phyloP scores from a whole-genome alignment of 805 yeast genomes.

The Torulaspora microellipsoides region DNA sequence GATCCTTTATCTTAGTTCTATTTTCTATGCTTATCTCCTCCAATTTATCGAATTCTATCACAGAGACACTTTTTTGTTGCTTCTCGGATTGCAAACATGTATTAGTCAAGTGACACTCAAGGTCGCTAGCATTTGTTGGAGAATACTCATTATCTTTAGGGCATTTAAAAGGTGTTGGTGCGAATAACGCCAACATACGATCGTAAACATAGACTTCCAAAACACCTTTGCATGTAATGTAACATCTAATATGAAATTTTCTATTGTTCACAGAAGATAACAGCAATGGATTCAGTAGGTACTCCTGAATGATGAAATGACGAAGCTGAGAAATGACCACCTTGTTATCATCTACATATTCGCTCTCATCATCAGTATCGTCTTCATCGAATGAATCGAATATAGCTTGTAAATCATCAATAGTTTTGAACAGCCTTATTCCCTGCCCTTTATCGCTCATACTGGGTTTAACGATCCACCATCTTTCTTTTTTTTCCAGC shows the following conservation, averaged over 20 bases:
- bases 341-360: slow-evolving; percentile 45
- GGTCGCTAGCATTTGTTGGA: slow-evolving; percentile 37
- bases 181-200: slow-evolving; percentile 78
- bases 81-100: slow-evolving; percentile 77
- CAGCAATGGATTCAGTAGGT: slow-evolving; percentile 63
- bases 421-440: slow-evolving; percentile 71
- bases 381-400: slow-evolving; percentile 84
- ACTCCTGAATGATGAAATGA: slow-evolving; percentile 87
- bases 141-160: slow-evolving; percentile 26
- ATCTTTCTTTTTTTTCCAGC: slow-evolving; percentile 52
- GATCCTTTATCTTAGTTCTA: slow-evolving; percentile 43
- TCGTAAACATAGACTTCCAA: slow-evolving; percentile 74
- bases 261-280: slow-evolving; percentile 53
- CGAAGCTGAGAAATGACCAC: slow-evolving; percentile 82
- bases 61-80: slow-evolving; percentile 40
- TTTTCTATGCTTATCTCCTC: slow-evolving; percentile 38
- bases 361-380: slow-evolving; percentile 45
- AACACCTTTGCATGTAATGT: slow-evolving; percentile 71
- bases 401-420: slow-evolving; percentile 74
- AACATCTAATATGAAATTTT: slow-evolving; percentile 87
- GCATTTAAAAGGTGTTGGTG: slow-evolving; percentile 49
- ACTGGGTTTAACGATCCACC: slow-evolving; percentile 92
- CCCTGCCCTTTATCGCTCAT: slow-evolving; percentile 99
- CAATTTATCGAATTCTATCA: slow-evolving; percentile 61
- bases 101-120: slow-evolving; percentile 84